A percentile compares a stretch with the other conserved stretches of the same genome.
Evolutionary conservation across 768 basidiomycete genomes (phyloP).

Genomic region (Exidia glandulosa): DNA sequence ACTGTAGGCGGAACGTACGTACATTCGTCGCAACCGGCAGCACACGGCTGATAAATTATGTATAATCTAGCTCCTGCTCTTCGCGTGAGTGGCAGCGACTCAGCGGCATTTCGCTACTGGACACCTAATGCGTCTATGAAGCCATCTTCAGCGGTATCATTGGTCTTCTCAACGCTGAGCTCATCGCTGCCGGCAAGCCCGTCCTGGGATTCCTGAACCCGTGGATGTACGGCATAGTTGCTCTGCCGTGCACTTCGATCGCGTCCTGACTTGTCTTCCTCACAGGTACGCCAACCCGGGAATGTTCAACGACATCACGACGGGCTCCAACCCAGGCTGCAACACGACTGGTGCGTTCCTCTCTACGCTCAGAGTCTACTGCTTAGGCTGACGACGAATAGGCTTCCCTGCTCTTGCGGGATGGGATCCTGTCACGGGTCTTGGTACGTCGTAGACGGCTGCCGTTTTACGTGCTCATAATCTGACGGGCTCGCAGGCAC

Average conservation of each 20-base stretch:
- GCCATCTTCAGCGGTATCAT: slow-evolving; percentile 10
- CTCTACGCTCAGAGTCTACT: slow-evolving; percentile 11
- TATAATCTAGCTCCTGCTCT: background rate
- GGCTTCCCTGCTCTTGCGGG: background rate
- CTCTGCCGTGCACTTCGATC: too few relatives aligned
- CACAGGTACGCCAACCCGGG: slow-evolving; percentile 6
- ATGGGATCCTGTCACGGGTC: slow-evolving; percentile 11
- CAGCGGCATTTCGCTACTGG: slow-evolving; percentile 19
- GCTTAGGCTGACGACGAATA: background rate
- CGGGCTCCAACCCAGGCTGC: slow-evolving; percentile 56
- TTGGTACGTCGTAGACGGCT: background rate
- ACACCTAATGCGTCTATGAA: slow-evolving; percentile 26
- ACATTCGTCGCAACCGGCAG: background rate
- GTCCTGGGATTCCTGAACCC: slow-evolving; percentile 16
- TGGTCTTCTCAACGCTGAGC: slow-evolving; percentile 8
- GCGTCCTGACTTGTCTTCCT: too few relatives aligned
- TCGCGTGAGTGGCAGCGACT: slow-evolving; percentile 15
- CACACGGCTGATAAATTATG: background rate
- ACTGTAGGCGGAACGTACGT: slow-evolving; percentile 38
- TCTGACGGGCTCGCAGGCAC: background rate
- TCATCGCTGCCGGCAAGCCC: slow-evolving; percentile 5
- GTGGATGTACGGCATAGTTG: slow-evolving; percentile 18
- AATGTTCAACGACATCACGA: slow-evolving; percentile 37
- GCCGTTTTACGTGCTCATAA: background rate
- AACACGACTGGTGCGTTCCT: slow-evolving; percentile 30